Conservation (phyloP, 768 basidiomycete genomes). For the Neoboletus magnificus region DNA sequence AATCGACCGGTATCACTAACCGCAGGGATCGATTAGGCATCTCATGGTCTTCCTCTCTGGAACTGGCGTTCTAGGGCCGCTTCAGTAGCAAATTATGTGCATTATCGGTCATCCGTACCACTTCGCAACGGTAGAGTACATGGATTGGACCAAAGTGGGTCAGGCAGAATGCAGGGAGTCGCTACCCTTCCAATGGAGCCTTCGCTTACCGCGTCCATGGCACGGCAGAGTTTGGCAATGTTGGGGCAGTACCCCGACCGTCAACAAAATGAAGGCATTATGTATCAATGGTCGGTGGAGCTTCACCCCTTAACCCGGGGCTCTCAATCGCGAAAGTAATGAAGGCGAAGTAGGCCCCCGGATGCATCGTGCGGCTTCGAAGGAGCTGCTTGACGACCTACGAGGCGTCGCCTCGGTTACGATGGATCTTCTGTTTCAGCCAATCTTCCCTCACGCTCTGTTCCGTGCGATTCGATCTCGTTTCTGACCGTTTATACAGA, state of each 20-base stretch:
- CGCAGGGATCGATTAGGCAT: too few species aligned
- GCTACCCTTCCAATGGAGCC: constrained; percentile 62
- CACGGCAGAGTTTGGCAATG: constrained; percentile 51
- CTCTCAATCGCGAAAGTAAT: constrained; percentile 63
- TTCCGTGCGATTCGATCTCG: constrained; percentile 74
- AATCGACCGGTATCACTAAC: too few species aligned
- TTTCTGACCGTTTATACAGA: constrained; percentile 62
- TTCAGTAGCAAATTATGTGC: too few species aligned
- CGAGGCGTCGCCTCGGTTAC: constrained; percentile 60
- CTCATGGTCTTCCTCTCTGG: too few species aligned
- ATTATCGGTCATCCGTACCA: too few species aligned
- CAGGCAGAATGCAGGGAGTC: constrained; percentile 37
- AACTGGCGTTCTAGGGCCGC: too few species aligned
- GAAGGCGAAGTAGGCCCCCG: constrained; percentile 40
- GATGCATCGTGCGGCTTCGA: not conserved
- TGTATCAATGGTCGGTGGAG: constrained; percentile 74
- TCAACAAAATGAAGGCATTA: constrained; percentile 61
- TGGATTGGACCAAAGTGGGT: constrained; percentile 51
- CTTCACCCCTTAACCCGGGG: constrained; percentile 63
- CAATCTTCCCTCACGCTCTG: constrained; percentile 62
- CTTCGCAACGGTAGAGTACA: constrained; percentile 35
- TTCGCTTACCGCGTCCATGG: constrained; percentile 48
- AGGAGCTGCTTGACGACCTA: not conserved
- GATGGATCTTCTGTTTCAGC: constrained; percentile 70
- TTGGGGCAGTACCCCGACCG: constrained; percentile 73